Conservation (phyloP, 129 eudicot species). For the Flaveria trinervia region DNA sequence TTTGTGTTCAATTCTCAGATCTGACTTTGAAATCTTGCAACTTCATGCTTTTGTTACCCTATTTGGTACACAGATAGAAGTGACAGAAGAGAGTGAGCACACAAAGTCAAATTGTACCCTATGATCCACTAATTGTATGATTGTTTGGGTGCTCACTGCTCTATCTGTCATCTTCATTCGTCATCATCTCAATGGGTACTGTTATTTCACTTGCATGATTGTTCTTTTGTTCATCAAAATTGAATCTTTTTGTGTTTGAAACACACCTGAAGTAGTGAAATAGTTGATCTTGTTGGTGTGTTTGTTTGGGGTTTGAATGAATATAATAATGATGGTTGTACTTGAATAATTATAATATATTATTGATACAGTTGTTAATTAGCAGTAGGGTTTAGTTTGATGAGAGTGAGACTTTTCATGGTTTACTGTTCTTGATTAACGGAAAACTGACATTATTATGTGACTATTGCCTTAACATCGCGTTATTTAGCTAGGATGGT, state of each 20-base stretch:
- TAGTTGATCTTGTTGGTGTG: neutral
- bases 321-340: constrained; percentile 4
- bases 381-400: constrained; percentile 36
- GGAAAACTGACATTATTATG: constrained; percentile 26
- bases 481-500: constrained; percentile 6
- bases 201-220: neutral
- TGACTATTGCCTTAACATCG: neutral
- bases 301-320: neutral
- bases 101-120: constrained; percentile 39
- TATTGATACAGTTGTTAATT: constrained; percentile 10
- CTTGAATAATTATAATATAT: constrained; percentile 1
- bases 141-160: constrained; percentile 53
- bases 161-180: constrained; percentile 46
- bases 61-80: constrained; percentile 10
- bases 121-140: constrained; percentile 20
- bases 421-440: constrained; percentile 35
- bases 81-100: constrained; percentile 66
- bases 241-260: neutral
- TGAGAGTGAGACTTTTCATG: constrained; percentile 33
- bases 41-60: neutral
- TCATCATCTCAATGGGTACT: neutral
- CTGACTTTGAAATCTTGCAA: neutral
- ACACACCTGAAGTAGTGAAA: neutral
- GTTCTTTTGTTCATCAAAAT: neutral
- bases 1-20: neutral